Base-by-base conservation (phyloP, 768 basidiomycete genomes). In the Exsudoporus frostii region DNA sequence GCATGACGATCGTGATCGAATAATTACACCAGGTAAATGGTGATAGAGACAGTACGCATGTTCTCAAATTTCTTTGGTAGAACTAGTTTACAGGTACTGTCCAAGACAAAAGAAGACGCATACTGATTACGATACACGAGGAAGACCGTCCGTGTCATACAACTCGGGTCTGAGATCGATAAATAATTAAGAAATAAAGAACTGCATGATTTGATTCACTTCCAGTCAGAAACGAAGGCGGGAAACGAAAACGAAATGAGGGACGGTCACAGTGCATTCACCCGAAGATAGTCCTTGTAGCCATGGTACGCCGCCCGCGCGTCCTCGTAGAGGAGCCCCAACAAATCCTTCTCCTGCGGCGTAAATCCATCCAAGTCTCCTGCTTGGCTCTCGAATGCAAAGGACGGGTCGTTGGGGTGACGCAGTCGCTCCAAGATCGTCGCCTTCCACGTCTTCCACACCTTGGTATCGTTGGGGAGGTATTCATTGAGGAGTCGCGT, bases 371-470 rank as follows among this genome's bases (percentile, higher is more conserved):
- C 15, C 41, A 50, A 5, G 2, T 13, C 25, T 3, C 22, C 39
- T 0, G 29, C 29, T 6, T 19, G 36, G 3, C n/a, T 15, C 9
- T 5, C 27, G 10, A 51, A 14, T 7, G 25, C n/a, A 27, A 51
- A 46, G 4, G 36, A 24, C n/a, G 45, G 29, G 1, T 48, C 48
- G 5, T 17, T 34, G 19, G 33, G 41, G 1, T 43, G 39, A 9
- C 30, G 50, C n/a, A 61, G 15, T 8, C 24, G 29, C 24, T 45
- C 47, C 43, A 53, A 11, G 2, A 64, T 50, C 8, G 44, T 54
- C 9, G 30, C 42, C 44, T 66, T 65, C 65, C 64, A 65, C 1
- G 25, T 20, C 25, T 10, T 54, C 65, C 61, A 65, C 3, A 65
- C 56, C 11, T 37, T 49, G 7, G 64, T 65, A 8, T 65, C 54